Conservation (phyloP, 2,329 filamentous ascomycete genomes). For the Blastomyces gilchristii region DNA sequence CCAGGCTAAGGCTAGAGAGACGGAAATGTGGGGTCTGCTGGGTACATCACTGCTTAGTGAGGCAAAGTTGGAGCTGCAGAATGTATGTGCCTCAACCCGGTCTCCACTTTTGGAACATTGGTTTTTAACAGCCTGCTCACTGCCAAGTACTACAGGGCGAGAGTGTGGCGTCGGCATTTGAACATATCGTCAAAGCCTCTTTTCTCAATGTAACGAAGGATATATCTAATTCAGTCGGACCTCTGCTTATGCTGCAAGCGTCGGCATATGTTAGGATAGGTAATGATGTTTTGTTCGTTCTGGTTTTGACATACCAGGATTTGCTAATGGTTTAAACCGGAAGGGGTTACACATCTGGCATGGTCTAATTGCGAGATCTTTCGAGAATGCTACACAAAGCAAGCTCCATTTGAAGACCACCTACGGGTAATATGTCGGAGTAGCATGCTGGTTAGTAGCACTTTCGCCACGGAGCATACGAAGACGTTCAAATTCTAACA, state of each 20-base stretch:
- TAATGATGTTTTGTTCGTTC: slow-evolving; percentile 21
- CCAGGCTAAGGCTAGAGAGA: slow-evolving; percentile 74
- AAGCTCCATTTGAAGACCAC: slow-evolving; percentile 62
- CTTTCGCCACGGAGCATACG: not conserved
- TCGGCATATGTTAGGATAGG: slow-evolving; percentile 70
- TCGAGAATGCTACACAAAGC: slow-evolving; percentile 57
- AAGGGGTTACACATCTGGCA: slow-evolving; percentile 45
- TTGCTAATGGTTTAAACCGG: slow-evolving; percentile 22
- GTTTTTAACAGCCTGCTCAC: not conserved
- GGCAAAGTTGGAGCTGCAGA: slow-evolving; percentile 65
- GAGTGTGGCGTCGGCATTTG: slow-evolving; percentile 52
- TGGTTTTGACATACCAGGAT: not conserved
- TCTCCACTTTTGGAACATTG: not conserved
- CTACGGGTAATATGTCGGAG: slow-evolving; percentile 64
- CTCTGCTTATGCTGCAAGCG: slow-evolving; percentile 61
- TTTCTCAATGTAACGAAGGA: slow-evolving; percentile 71
- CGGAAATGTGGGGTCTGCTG: slow-evolving; percentile 74
- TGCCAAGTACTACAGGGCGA: slow-evolving; percentile 41
- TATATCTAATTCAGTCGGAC: slow-evolving; percentile 60
- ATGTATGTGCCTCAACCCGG: slow-evolving; percentile 47
- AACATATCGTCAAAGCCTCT: slow-evolving; percentile 71
- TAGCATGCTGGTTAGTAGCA: slow-evolving; percentile 46
- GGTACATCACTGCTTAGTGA: slow-evolving; percentile 77
- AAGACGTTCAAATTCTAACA: slow-evolving; percentile 8
- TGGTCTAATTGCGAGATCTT: slow-evolving; percentile 60